These are phyloP conservation scores for Sherardia arvensis DNA, from an alignment of 257 asterid genomes.

Conservation along the genomic window DNA sequence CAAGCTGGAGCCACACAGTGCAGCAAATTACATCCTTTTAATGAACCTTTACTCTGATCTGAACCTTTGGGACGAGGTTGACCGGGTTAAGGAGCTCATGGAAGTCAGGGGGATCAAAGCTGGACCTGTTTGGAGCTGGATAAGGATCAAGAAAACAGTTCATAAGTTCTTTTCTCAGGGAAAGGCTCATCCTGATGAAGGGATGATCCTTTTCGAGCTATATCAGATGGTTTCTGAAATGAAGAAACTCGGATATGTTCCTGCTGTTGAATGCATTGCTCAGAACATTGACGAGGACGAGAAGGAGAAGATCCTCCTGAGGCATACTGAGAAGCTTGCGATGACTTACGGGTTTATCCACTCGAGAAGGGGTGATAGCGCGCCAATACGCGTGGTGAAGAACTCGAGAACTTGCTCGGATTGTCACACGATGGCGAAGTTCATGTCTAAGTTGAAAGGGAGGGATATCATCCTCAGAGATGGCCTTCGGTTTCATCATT, in stretches of 20 bases:
- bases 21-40: slow-evolving; percentile 44
- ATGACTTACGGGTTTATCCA: slow-evolving; percentile 47
- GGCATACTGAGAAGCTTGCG: slow-evolving; percentile 57
- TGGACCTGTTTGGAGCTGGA: slow-evolving; percentile 52
- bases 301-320: slow-evolving; percentile 44
- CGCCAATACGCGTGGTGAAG: slow-evolving; percentile 43
- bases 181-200: slow-evolving; percentile 42
- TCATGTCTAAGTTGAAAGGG: slow-evolving; percentile 39
- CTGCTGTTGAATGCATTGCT: slow-evolving; percentile 40
- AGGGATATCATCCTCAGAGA: slow-evolving; percentile 48
- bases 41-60: slow-evolving; percentile 46
- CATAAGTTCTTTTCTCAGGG: slow-evolving; percentile 41
- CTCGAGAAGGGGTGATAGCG: slow-evolving; percentile 10
- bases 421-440: slow-evolving; percentile 46
- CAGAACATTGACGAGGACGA: slow-evolving; percentile 33
- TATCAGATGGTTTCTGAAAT: slow-evolving; percentile 42
- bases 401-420: slow-evolving; percentile 51
- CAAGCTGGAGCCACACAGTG: slow-evolving; percentile 42
- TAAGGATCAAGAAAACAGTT: slow-evolving; percentile 28
- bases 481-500: slow-evolving; percentile 48
- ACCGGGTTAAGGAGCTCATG: slow-evolving; percentile 33
- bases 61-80: slow-evolving; percentile 39
- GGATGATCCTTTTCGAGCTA: slow-evolving; percentile 44
- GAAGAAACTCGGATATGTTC: slow-evolving; percentile 40
- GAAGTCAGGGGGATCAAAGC: slow-evolving; percentile 24